A percentile compares a stretch with the other conserved stretches of the same genome.
These are phyloP conservation scores for Asterophora lycoperdoides DNA, from an alignment of 768 basidiomycete genomes.

Conservation along the genomic window DNA sequence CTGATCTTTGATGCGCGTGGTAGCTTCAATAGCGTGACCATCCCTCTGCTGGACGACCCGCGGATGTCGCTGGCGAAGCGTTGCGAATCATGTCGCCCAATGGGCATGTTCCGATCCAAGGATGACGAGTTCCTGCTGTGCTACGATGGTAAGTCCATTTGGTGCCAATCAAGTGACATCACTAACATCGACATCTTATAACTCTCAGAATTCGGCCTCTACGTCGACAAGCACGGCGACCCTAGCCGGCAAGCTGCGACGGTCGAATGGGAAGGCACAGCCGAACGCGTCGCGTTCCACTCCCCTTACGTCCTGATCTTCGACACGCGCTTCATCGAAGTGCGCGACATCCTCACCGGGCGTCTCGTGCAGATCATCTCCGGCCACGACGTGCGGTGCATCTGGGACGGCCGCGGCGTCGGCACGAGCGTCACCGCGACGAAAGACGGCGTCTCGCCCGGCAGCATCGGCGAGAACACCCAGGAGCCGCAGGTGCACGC, in stretches of 20 bases:
- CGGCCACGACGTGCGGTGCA: conserved; percentile 79
- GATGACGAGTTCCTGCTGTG: conserved; percentile 93
- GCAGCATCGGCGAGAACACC: conserved; percentile 44
- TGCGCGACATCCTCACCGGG: conserved; percentile 81
- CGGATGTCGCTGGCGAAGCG: conserved; percentile 72
- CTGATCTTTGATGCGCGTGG: background rate
- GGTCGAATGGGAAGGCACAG: conserved; percentile 94
- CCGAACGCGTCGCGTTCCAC: conserved; percentile 88
- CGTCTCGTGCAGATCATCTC: conserved; percentile 82
- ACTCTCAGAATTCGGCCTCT: conserved; percentile 81
- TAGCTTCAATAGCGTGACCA: conserved; percentile 85
- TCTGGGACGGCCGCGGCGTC: conserved; percentile 81
- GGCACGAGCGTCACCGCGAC: conserved; percentile 58
- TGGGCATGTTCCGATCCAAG: conserved; percentile 92
- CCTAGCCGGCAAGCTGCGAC: conserved; percentile 70
- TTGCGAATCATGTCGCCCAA: conserved; percentile 79
- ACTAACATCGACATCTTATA: background rate
- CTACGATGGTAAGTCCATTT: conserved; percentile 70
- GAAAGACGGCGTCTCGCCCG: conserved; percentile 34
- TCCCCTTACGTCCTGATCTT: conserved; percentile 88
- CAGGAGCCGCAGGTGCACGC: conserved; percentile 86
- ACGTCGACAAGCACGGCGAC: conserved; percentile 90
- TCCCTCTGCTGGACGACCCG: conserved; percentile 74
- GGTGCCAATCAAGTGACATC: background rate
- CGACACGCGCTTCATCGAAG: conserved; percentile 89